Evolutionary conservation across 1,284 basidiomycete genomes (phyloP).

Genomic region (Sporisorium graminicola): DNA sequence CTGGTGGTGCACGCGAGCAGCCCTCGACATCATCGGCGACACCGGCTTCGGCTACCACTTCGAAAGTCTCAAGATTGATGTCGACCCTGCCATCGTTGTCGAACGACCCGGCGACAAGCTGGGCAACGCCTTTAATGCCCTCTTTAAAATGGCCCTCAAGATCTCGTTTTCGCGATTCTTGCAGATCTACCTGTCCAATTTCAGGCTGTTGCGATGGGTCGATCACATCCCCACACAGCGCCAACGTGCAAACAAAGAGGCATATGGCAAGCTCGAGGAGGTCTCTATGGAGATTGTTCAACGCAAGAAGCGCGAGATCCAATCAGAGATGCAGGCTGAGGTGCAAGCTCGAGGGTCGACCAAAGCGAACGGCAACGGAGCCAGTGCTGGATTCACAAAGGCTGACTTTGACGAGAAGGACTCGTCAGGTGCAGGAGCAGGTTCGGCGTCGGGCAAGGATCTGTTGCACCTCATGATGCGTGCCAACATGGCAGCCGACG

Average conservation of each 20-base stretch:
- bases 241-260: conserved; percentile 30
- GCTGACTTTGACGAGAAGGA: conserved; percentile 54
- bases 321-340: conserved; percentile 46
- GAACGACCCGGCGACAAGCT: conserved; percentile 41
- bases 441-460: conserved; percentile 48
- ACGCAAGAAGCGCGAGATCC: conserved; percentile 52
- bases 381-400: conserved; percentile 41
- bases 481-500: conserved; percentile 63
- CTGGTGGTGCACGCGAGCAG: conserved; percentile 49
- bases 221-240: conserved; percentile 56
- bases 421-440: not conserved
- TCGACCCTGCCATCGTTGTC: conserved; percentile 16
- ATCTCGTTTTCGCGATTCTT: conserved; percentile 46
- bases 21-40: conserved; percentile 63
- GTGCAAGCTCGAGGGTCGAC: conserved; percentile 12
- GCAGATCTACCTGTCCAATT: conserved; percentile 51
- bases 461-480: conserved; percentile 63
- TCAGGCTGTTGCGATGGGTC: conserved; percentile 58
- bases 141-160: conserved; percentile 42
- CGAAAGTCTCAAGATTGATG: conserved; percentile 41
- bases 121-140: conserved; percentile 40
- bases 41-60: conserved; percentile 59
- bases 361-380: not conserved
- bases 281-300: conserved; percentile 53
- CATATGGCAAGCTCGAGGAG: conserved; percentile 44